Evolutionary conservation across 1,284 basidiomycete species (phyloP), one percentile per base, ranked within the genome.

Genomic region (Ceratobasidium sp.): DNA sequence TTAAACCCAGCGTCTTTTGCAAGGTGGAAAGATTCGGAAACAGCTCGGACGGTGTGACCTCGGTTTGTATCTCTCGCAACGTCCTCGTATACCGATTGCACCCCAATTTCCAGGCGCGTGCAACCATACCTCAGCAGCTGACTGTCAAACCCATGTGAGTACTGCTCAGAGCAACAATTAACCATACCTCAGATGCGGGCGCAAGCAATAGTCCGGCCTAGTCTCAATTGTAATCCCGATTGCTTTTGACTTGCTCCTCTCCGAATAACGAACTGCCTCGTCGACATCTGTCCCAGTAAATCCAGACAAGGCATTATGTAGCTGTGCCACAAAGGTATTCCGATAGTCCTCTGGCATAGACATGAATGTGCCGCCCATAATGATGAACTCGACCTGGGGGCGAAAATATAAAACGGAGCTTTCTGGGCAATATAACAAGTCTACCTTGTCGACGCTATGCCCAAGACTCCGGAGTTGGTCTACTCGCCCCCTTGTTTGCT

Each of bases 281-380:
- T 99, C 98, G 19, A 99, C 90, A 80, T 98, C 93, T 6, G 89
- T 87, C 0, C 95, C 94, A 1, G 96, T 98, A 81, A 93, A 96
- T 0, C 98, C 98, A 22, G 94, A 96, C 7, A 99, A 86, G 0
- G 98, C 96, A 81, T 99, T 99, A 82, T 99, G 98, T 65, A 99
- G 86, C 77, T 98, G 96, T 0, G 97, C 96, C 75, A 99, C 89
- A 80, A 99, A 99, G 77, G 92, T 90, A 78, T 90, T 91, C 74
- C 97, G 89, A 81, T 99, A 99, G 56, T 95, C 94, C 82, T 98
- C 95, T 27, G 96, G 92, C 90, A 98, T 96, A 79, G 95, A 98
- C 96, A 99, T 98, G 83, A 99, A 99, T 3, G 97, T 99, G 58
- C 97, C 97, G 41, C 97, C 98, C 97, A 99, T 99, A 79, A 99